A percentile compares a stretch with the other conserved stretches of the same genome.
Conservation (phyloP, 2,329 filamentous ascomycete genomes). For the Epichloe elymi region DNA sequence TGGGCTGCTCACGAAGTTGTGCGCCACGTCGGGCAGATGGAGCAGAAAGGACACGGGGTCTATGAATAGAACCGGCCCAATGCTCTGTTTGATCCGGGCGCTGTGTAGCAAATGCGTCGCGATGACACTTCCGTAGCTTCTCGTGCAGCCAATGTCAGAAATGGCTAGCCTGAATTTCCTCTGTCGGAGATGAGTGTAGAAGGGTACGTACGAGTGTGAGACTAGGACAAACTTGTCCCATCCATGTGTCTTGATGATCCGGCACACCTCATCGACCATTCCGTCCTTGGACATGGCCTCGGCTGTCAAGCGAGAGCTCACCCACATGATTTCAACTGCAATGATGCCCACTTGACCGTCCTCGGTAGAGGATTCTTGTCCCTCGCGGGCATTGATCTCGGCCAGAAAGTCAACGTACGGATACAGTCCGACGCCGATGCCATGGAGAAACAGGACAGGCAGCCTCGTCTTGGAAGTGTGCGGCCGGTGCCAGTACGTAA, state of each 20-base stretch:
- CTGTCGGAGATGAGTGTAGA: too few relatives aligned
- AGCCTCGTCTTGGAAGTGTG: constrained; percentile 44
- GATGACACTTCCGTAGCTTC: constrained; percentile 39
- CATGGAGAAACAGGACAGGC: constrained; percentile 49
- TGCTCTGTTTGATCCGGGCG: constrained; percentile 16
- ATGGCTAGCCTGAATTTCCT: too few relatives aligned
- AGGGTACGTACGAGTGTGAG: constrained; percentile 28
- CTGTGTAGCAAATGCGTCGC: constrained; percentile 40
- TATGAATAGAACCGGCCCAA: constrained; percentile 39
- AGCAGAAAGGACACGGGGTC: constrained; percentile 48
- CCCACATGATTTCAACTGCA: constrained; percentile 43
- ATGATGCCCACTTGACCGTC: constrained; percentile 43
- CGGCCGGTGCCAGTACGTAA: constrained; percentile 47
- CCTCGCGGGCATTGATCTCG: constrained; percentile 30
- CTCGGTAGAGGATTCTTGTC: constrained; percentile 11
- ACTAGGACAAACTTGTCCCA: constrained; percentile 39
- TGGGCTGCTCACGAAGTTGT: constrained; percentile 36
- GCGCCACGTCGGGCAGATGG: constrained; percentile 49
- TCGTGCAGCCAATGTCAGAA: too few relatives aligned
- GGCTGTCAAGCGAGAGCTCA: constrained; percentile 43
- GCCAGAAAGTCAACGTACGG: constrained; percentile 42
- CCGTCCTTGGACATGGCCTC: constrained; percentile 32
- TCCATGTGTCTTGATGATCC: constrained; percentile 37
- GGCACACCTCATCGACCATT: constrained; percentile 37
- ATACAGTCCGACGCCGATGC: constrained; percentile 41